Conservation (phyloP, 176 grass and related monocot species). For the Triticum aestivum region DNA sequence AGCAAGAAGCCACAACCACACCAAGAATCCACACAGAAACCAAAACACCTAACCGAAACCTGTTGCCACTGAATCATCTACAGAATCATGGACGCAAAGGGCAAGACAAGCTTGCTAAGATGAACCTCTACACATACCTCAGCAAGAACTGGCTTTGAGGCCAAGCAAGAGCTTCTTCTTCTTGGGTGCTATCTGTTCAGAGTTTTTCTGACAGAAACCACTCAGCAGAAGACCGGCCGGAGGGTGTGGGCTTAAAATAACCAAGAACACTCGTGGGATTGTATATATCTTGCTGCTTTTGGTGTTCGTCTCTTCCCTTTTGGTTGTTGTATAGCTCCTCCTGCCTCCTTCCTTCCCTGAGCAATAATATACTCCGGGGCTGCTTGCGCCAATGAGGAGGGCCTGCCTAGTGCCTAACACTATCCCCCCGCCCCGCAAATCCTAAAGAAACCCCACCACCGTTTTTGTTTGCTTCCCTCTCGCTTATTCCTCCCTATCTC, state of each 20-base stretch:
- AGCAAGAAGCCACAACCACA: constrained; percentile 2
- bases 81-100: constrained; percentile 19
- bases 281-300: constrained; percentile 28
- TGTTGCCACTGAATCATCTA: neutral
- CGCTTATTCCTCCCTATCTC: constrained; percentile 42
- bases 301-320: constrained; percentile 45
- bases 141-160: constrained; percentile 20
- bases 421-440: constrained; percentile 43
- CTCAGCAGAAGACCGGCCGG: neutral
- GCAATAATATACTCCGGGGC: constrained; percentile 56
- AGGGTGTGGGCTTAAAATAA: constrained; percentile 42
- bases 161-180: constrained; percentile 6
- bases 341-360: constrained; percentile 37
- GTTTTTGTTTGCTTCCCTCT: constrained; percentile 60
- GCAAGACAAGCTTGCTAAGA: neutral
- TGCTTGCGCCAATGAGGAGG: constrained; percentile 56
- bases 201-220: constrained; percentile 43
- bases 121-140: constrained; percentile 35
- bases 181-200: constrained; percentile 1
- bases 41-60: neutral
- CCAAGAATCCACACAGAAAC: constrained; percentile 11
- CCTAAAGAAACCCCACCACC: constrained; percentile 61
- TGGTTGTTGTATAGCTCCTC: constrained; percentile 46
- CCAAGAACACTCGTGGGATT: constrained; percentile 22
- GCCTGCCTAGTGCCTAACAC: constrained; percentile 55